These are phyloP conservation scores for Hypomontagnella monticulosa DNA, from an alignment of 495 filamentous ascomycete genomes.

Conservation along the genomic window DNA sequence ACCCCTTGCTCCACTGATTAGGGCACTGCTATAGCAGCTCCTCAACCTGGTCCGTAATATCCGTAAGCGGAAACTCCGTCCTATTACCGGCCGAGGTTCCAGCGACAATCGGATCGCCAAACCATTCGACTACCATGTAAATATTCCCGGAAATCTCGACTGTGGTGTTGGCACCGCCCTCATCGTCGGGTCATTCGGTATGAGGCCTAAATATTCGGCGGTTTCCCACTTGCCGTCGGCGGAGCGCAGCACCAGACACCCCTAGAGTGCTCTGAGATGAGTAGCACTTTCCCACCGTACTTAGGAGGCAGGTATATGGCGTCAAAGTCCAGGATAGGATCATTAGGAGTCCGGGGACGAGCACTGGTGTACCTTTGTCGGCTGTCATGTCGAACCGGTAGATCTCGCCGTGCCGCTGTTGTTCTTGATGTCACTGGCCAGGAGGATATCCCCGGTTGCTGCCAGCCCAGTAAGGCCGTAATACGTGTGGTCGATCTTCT, in stretches of 20 bases:
- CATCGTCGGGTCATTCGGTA: conserved; percentile 37
- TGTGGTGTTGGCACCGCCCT: conserved; percentile 29
- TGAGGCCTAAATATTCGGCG: conserved; percentile 49
- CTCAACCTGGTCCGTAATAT: conserved; percentile 43
- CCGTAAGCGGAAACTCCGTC: conserved; percentile 43
- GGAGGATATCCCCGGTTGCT: conserved; percentile 42
- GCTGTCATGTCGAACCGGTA: conserved; percentile 46
- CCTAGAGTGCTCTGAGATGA: conserved; percentile 43
- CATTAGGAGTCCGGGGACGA: conserved; percentile 32
- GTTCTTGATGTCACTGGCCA: conserved; percentile 39
- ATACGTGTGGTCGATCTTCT: conserved; percentile 29
- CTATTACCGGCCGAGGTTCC: conserved; percentile 44
- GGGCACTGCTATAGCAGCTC: conserved; percentile 22
- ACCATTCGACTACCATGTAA: conserved; percentile 42
- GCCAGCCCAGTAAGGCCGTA: conserved; percentile 46
- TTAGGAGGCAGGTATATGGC: conserved; percentile 50
- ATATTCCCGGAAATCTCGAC: conserved; percentile 46
- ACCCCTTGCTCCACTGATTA: no score
- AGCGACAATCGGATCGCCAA: conserved; percentile 39
- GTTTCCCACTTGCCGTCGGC: conserved; percentile 47
- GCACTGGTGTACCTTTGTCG: conserved; percentile 29
- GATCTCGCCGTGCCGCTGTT: conserved; percentile 41
- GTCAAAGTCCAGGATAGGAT: conserved; percentile 38
- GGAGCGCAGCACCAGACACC: conserved; percentile 50
- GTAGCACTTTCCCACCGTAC: conserved; percentile 48